phyloP scores from a whole-genome alignment of 805 yeast genomes.

The Scheffersomyces spartinae region DNA sequence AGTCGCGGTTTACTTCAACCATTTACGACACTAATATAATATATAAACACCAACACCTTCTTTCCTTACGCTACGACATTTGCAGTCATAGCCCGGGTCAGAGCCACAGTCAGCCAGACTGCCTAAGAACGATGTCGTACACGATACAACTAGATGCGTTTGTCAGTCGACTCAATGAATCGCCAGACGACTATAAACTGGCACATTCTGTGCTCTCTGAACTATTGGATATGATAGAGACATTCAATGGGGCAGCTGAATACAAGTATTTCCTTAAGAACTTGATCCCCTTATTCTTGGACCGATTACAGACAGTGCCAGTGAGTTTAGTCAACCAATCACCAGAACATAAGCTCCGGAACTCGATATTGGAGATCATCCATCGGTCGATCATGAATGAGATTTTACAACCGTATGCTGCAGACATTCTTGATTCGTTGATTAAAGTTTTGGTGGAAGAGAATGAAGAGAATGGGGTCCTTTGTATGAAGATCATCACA shows the following conservation, averaged over 20 bases:
- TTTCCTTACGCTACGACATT: too few species aligned
- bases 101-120: too few species aligned
- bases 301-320: constrained; percentile 55
- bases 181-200: constrained; percentile 40
- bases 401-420: constrained; percentile 60
- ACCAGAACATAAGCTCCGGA: constrained; percentile 68
- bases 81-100: too few species aligned
- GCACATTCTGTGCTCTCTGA: constrained; percentile 69
- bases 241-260: constrained; percentile 71
- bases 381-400: constrained; percentile 80
- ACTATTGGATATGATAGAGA: constrained; percentile 76
- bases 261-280: constrained; percentile 64
- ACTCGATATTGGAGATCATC: constrained; percentile 63
- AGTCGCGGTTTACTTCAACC: background rate
- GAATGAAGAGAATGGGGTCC: constrained; percentile 91
- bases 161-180: constrained; percentile 49
- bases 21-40: background rate
- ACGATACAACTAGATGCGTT: constrained; percentile 55
- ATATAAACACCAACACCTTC: background rate
- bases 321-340: constrained; percentile 57
- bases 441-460: constrained; percentile 56
- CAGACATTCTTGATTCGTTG: constrained; percentile 45
- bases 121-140: constrained; percentile 24
- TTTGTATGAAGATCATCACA: constrained; percentile 81
- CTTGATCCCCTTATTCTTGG: constrained; percentile 59